Conservation (phyloP, 345 rosid genomes). For the Psidium guajava region DNA sequence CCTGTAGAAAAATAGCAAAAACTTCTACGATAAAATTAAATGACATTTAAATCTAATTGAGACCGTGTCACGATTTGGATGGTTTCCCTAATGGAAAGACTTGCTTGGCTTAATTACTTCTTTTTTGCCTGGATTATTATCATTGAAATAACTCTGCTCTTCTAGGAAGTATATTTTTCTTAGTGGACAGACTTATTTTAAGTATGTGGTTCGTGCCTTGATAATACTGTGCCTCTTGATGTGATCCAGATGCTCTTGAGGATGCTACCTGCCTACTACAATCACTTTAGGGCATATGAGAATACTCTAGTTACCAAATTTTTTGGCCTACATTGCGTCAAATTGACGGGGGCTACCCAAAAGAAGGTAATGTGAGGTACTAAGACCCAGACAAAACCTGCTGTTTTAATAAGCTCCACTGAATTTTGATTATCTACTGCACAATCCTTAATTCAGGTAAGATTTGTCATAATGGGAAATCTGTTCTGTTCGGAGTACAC, state of each 20-base stretch:
- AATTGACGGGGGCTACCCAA: constrained; percentile 38
- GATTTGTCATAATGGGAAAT: constrained; percentile 65
- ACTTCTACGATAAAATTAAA: neutral
- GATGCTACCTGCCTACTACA: constrained; percentile 56
- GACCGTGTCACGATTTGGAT: neutral
- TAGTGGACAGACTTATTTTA: neutral
- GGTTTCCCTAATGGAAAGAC: neutral
- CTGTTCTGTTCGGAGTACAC: constrained; percentile 52
- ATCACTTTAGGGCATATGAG: constrained; percentile 52
- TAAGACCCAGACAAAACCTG: neutral
- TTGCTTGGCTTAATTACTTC: neutral
- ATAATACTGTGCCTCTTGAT: neutral
- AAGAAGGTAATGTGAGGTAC: constrained; percentile 31
- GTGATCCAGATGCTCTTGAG: constrained; percentile 40
- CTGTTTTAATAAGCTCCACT: neutral
- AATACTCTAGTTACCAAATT: constrained; percentile 60
- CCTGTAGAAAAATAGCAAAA: neutral
- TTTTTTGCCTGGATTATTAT: neutral
- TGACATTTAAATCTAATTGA: neutral
- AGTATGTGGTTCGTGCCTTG: neutral
- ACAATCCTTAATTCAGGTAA: constrained; percentile 21
- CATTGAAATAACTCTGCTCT: neutral
- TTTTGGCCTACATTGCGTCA: constrained; percentile 68
- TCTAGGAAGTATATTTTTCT: neutral
- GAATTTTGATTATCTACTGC: neutral